These are phyloP conservation scores for Raddia distichophylla DNA, from an alignment of 176 grass and related monocot species.

Conservation along the genomic window DNA sequence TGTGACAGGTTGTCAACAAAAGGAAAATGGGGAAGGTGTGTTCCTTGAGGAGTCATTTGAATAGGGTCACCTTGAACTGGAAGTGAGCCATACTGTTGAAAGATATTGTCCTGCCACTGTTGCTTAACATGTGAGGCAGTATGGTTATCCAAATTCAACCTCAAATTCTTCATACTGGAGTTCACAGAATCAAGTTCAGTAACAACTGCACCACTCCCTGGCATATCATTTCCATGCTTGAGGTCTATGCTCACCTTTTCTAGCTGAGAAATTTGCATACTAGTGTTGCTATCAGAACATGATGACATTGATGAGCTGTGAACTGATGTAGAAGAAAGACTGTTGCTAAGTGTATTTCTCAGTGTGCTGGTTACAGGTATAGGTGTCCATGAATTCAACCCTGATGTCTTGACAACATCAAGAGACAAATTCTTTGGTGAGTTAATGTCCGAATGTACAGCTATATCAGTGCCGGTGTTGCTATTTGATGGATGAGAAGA, in stretches of 20 bases:
- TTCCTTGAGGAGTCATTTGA: conserved; percentile 53
- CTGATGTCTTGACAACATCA: conserved; percentile 39
- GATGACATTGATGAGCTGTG: conserved; percentile 51
- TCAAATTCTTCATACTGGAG: conserved; percentile 62
- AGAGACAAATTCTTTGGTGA: conserved; percentile 49
- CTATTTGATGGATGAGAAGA: conserved; percentile 56
- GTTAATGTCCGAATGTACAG: conserved; percentile 45
- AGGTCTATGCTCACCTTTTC: conserved; percentile 33
- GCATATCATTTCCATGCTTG: conserved; percentile 39
- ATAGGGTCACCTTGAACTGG: conserved; percentile 44
- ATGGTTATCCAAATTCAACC: conserved; percentile 51
- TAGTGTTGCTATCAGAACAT: conserved; percentile 46
- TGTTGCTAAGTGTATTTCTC: conserved; percentile 41
- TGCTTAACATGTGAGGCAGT: conserved; percentile 39
- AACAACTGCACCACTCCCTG: conserved; percentile 23
- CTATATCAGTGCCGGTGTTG: conserved; percentile 41
- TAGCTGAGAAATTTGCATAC: conserved; percentile 38
- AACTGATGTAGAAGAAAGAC: conserved; percentile 22
- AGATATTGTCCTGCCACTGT: conserved; percentile 51
- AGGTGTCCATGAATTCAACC: conserved; percentile 46
- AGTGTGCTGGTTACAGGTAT: conserved; percentile 22
- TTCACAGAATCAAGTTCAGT: conserved; percentile 52
- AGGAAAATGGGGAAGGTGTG: conserved; percentile 43
- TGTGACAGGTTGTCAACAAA: conserved; percentile 50
- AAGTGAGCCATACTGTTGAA: conserved; percentile 43